Conservation (phyloP, 257 asterid genomes). For the Solanum clarkiae region DNA sequence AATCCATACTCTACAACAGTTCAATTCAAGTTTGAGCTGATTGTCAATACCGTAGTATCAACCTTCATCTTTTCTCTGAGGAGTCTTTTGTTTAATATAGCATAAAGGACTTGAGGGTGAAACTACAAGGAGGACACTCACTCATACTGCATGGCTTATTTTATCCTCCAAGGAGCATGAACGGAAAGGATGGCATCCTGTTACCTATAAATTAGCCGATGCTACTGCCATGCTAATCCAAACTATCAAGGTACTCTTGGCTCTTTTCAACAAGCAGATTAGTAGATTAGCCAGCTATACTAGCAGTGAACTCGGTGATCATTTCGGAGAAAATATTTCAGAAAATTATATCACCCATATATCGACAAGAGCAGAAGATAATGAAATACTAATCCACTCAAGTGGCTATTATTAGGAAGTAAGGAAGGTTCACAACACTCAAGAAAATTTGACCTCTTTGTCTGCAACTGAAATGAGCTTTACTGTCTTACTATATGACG, state of each 20-base stretch:
- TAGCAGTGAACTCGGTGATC: neutral
- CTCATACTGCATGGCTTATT: slow-evolving; percentile 90
- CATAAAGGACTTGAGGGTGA: slow-evolving; percentile 65
- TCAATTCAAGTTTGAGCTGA: neutral
- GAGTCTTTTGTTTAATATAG: slow-evolving; percentile 23
- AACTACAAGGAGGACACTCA: slow-evolving; percentile 72
- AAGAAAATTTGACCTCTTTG: neutral
- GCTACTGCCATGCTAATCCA: slow-evolving; percentile 61
- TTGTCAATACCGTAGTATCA: neutral
- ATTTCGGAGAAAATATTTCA: neutral
- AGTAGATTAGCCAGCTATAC: neutral
- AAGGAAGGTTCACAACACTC: neutral
- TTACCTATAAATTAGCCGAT: slow-evolving; percentile 79
- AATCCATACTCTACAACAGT: neutral
- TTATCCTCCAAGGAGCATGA: slow-evolving; percentile 53
- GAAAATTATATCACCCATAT: neutral
- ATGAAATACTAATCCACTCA: neutral
- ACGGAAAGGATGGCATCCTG: slow-evolving; percentile 96
- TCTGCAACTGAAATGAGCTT: neutral
- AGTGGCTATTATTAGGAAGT: neutral
- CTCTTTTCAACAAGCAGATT: neutral
- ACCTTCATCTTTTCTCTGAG: neutral
- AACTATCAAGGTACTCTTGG: slow-evolving; percentile 66
- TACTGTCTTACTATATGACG: neutral
- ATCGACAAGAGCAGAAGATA: neutral